Evolutionary conservation across 2,329 filamentous ascomycete species (phyloP), one percentile per base, ranked within the genome.

Genomic region (Lecanosticta acicola): DNA sequence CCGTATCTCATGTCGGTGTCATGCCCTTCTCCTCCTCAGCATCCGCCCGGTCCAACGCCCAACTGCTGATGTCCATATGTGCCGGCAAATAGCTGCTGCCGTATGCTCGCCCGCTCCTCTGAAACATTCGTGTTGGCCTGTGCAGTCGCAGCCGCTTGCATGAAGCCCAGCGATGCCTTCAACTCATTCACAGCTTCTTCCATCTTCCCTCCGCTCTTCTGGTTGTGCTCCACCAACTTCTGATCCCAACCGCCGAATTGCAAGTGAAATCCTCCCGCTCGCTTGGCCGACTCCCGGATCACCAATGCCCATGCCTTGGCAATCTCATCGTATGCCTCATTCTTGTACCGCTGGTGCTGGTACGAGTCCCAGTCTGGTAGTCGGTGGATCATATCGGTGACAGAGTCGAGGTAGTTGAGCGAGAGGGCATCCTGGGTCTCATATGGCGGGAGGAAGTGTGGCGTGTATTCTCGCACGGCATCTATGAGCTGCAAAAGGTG

Each of bases 271-370:
- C 93, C 93, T 20, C 88, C 90, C 9, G 88, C 91, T 56, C 86
- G 80, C 72, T 97, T 97, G 17, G 85, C 83, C 1, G 89, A 88
- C 67, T 98, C 93, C 50, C 83, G 84, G 57, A 98, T 85, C 40
- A 95, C 91, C 56, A 94, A 68, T 13, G 87, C 83, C 93, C 93
- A 98, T 1, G 93, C 93, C 61, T 85, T 88, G 19, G 87, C 84
- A 53, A 98, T 90, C 64, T 97, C 93, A 60, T 98, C 91, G 63
- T 98, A 98, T 4, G 91, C 90, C 53, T 88, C 88, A 56, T 95
- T 85, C 68, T 96, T 96, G 72, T 94, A 87, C 59, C 95, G 79
- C 55, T 90, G 90, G 70, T 96, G 85, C 52, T 87, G 81, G 49
- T 85, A 85, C 36, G 83, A 87, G 57, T 93, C 86, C 89, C 90